A percentile compares a stretch with the other conserved stretches of the same genome.
Evolutionary conservation across 176 grass and related monocot genomes (phyloP).

Genomic region (Bolboschoenus planiculmis): DNA sequence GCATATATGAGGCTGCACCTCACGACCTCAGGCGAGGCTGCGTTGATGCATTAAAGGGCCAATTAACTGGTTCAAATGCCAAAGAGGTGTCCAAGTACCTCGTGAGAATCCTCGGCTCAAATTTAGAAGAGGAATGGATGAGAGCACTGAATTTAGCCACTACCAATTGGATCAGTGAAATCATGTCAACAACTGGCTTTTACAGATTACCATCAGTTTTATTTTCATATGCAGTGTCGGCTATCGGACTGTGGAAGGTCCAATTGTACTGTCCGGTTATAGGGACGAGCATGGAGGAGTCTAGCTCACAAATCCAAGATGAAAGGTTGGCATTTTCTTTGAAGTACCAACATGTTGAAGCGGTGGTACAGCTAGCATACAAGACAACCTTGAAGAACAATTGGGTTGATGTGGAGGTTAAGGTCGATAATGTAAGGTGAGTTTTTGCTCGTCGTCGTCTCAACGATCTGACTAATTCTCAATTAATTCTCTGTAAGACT

Average conservation of each 20-base stretch:
- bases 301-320: conserved; percentile 47
- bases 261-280: conserved; percentile 81
- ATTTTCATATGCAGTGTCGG: conserved; percentile 66
- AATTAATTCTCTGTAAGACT: neutral
- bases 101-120: conserved; percentile 55
- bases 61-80: conserved; percentile 50
- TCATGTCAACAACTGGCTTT: conserved; percentile 30
- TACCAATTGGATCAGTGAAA: conserved; percentile 79
- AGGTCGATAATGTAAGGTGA: conserved; percentile 88
- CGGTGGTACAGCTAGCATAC: conserved; percentile 78
- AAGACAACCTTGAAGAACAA: conserved; percentile 41
- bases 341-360: conserved; percentile 78
- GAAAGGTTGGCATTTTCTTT: conserved; percentile 76
- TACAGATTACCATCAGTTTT: conserved; percentile 25
- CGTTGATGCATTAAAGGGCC: conserved; percentile 42
- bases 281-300: conserved; percentile 65
- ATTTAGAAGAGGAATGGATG: conserved; percentile 87
- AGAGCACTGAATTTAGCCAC: conserved; percentile 60
- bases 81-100: conserved; percentile 52
- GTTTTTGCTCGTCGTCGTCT: conserved; percentile 11
- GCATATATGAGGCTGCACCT: conserved; percentile 71
- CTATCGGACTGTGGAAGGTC: conserved; percentile 76
- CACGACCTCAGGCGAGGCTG: conserved; percentile 52
- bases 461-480: neutral
- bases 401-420: conserved; percentile 76